Base-by-base conservation (phyloP, 371 early-diverging fungal species). In the Mortierella sp. region DNA sequence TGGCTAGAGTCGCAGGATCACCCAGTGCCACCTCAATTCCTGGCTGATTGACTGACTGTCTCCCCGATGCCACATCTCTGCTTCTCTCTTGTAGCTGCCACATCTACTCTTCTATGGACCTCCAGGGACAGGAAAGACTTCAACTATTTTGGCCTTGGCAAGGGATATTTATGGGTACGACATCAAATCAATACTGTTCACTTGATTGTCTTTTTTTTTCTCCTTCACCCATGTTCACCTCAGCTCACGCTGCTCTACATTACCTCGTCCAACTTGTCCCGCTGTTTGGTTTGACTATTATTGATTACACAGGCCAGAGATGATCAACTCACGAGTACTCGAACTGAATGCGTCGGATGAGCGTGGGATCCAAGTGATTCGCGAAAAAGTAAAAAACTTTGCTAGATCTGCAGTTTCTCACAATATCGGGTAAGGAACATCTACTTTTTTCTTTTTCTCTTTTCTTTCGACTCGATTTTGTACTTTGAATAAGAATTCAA, bases 271-370 rank as follows among this genome's bases (percentile, higher is more conserved):
- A n/a, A n/a, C n/a, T n/a, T n/a, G n/a, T n/a, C n/a, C n/a, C n/a
- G n/a, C n/a, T n/a, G 9, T 23, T 68, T 11, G 25, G 21, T 15
- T 30, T 23, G 44, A 46, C 15, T n/a, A n/a, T n/a, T n/a, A n/a
- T n/a, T 14, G n/a, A 29, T 11, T 62, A n/a, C n/a, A 5, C 72
- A 92, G 96, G 23, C 95, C 94, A 12, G 92, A 91, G 58, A n/a
- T n/a, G n/a, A n/a, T n/a, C n/a, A n/a, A 74, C 65, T 82, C 88
- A 19, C 89, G 97, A 52, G 93, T 99, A 4, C 87, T 99, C 21
- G 99, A 99, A 84, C 85, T 99, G 46, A 99, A 99, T 84, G 99
- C 99, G 1, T 97, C 97, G 1, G 99, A 99, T 81, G 99, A 99
- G 84, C 91, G 99, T 64, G 99, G 99, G 55, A 99, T 99, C 53